A percentile compares a stretch with the other conserved stretches of the same genome.
Conservation (phyloP, 306 rosid species). For the Fagus sylvatica region DNA sequence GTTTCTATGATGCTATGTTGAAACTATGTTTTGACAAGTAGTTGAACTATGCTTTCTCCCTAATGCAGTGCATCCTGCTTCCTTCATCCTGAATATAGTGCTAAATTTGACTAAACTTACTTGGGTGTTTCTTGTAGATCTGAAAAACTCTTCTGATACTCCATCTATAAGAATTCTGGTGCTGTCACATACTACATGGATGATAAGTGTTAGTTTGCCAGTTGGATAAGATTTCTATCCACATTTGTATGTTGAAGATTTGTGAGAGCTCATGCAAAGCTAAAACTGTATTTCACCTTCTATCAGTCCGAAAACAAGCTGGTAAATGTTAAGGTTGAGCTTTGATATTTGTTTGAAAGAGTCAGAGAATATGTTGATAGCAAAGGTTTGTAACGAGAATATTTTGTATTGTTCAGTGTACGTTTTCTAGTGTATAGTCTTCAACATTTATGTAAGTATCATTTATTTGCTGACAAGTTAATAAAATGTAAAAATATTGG, state of each 20-base stretch:
- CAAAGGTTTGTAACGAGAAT: background rate
- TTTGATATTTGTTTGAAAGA: background rate
- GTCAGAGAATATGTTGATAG: background rate
- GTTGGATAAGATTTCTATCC: background rate
- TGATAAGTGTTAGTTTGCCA: background rate
- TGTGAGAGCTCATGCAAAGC: conserved; percentile 3
- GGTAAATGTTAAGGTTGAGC: background rate
- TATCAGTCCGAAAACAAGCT: background rate
- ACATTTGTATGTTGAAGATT: background rate
- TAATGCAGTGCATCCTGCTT: background rate
- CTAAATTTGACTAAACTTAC: conserved; percentile 9
- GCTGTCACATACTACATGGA: background rate
- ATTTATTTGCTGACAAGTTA: background rate
- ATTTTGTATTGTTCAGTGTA: background rate
- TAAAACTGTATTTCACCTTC: background rate
- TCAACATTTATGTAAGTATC: background rate
- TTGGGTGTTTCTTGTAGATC: conserved; percentile 4
- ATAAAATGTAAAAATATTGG: background rate
- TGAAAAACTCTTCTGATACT: background rate
- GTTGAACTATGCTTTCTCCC: conserved; percentile 2
- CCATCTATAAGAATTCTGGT: background rate
- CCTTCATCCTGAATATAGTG: background rate
- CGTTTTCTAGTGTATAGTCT: background rate
- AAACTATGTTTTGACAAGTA: background rate
- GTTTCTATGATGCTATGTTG: conserved; percentile 16